Evolutionary conservation across 2,329 filamentous ascomycete species (phyloP), one percentile per base, ranked within the genome.

Genomic region (Phyllosticta citribraziliensis): DNA sequence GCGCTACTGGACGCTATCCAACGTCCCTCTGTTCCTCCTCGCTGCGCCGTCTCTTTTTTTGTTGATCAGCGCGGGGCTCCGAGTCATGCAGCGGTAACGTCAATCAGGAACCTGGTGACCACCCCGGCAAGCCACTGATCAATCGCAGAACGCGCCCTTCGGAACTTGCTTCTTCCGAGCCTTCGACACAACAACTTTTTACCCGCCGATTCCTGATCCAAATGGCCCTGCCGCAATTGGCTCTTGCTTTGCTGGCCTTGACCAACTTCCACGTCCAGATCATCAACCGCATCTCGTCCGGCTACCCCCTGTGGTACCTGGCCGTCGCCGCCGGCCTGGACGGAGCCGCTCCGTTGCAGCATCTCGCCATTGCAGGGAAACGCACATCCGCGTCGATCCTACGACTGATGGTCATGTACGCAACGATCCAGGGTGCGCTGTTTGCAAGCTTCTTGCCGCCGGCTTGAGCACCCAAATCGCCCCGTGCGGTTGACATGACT

Each of bases 231-330:
- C 82, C 84, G 3, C 93, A 99, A 73, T 73, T 88, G 1, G 62
- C 92, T 3, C 78, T 99, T 19, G 86, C 88, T 1, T 63, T 83
- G 2, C 73, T 93, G 63, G 89, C 91, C 20, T 74, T 92, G 20
- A 90, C 87, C 12, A 90, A 79, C 64, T 96, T 95, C 70, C 94
- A 99, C 70, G 88, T 97, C 25, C 94, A 99, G 74, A 95, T 99
- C 66, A 88, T 97, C 68, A 96, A 88, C 53, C 84, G 94, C 24
- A 81, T 99, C 17, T 88, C 90, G 1, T 96, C 92, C 0, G 93
- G 87, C 0, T 96, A 93, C 73, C 89, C 91, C 1, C 75, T 94
- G 19, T 97, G 91, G 91, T 94, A 96, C 71, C 87, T 88, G 80
- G 90, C 88, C 79, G 72, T 96, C 50, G 89, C 88, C 0, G 55